phyloP scores from a whole-genome alignment of 352 stramenopile species.

The Globisporangium irregulare region DNA sequence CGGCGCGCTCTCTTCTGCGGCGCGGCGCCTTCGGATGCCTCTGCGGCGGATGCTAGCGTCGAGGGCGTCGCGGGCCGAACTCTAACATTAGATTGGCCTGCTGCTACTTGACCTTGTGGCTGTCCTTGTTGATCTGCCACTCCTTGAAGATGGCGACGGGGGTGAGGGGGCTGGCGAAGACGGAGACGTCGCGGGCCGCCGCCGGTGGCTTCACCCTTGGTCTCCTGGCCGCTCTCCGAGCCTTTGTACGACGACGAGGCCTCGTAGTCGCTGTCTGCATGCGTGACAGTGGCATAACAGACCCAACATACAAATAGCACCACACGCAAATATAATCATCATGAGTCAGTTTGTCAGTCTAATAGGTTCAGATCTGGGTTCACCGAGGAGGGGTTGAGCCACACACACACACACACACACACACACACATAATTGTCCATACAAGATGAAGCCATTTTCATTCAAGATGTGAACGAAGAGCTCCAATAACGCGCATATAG shows the following conservation, averaged over 20 bases:
- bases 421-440: not conserved
- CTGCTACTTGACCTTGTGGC: conserved; percentile 1
- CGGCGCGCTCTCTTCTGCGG: not conserved
- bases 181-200: not conserved
- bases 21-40: not conserved
- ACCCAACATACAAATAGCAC: not conserved
- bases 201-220: not conserved
- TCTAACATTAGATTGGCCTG: not conserved
- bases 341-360: not conserved
- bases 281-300: conserved; percentile 10
- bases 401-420: not conserved
- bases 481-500: not conserved
- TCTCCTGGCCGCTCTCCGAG: conserved; percentile 7
- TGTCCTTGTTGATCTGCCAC: not conserved
- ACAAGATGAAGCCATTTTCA: conserved; percentile 4
- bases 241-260: conserved; percentile 8
- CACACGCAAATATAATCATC: not conserved
- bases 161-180: not conserved
- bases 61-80: not conserved
- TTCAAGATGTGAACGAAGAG: not conserved
- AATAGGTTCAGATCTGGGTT: conserved; percentile 15
- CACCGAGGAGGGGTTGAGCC: not conserved
- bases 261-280: conserved; percentile 19
- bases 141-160: not conserved
- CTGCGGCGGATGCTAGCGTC: not conserved